A percentile compares a stretch with the other conserved stretches of the same genome.
Conservation (phyloP, 2,329 filamentous ascomycete genomes). For the Stemphylium beticola region DNA sequence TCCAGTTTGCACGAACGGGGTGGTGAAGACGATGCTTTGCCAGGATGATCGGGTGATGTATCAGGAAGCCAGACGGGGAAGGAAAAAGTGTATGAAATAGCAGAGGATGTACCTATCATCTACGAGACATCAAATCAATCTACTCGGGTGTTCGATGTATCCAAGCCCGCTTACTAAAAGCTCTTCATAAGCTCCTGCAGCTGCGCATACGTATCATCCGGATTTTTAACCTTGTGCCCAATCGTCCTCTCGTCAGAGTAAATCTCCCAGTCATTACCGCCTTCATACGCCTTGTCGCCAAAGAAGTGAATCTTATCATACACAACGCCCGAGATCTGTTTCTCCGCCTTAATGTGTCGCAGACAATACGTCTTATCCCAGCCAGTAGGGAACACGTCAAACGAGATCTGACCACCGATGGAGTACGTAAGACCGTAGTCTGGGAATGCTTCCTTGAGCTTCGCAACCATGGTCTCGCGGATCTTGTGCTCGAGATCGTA, state of each 20-base stretch:
- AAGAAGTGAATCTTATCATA: conserved; percentile 97
- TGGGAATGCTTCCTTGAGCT: conserved; percentile 79
- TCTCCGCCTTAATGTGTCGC: conserved; percentile 82
- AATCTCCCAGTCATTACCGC: conserved; percentile 97
- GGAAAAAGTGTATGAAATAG: too few relatives aligned
- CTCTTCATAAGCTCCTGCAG: conserved; percentile 77
- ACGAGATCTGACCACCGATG: conserved; percentile 96
- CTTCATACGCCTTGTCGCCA: conserved; percentile 89
- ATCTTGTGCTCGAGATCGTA: conserved; percentile 82
- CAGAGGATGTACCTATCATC: too few relatives aligned
- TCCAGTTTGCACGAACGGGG: conserved; percentile 4
- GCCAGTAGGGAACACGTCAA: conserved; percentile 94
- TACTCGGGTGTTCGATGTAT: too few relatives aligned
- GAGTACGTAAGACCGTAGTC: conserved; percentile 89
- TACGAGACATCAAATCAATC: too few relatives aligned
- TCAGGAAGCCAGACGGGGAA: too few relatives aligned
- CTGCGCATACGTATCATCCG: conserved; percentile 80
- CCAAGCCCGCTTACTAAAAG: conserved; percentile 19
- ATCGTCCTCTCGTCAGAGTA: conserved; percentile 80
- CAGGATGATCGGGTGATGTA: too few relatives aligned
- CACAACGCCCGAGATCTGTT: conserved; percentile 68
- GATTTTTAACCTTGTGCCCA: conserved; percentile 81
- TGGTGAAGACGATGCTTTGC: background rate
- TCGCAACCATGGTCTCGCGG: conserved; percentile 75
- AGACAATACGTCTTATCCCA: conserved; percentile 99